Base-by-base conservation (phyloP, 75 land plant genomes). In the Picea sitchensis region DNA sequence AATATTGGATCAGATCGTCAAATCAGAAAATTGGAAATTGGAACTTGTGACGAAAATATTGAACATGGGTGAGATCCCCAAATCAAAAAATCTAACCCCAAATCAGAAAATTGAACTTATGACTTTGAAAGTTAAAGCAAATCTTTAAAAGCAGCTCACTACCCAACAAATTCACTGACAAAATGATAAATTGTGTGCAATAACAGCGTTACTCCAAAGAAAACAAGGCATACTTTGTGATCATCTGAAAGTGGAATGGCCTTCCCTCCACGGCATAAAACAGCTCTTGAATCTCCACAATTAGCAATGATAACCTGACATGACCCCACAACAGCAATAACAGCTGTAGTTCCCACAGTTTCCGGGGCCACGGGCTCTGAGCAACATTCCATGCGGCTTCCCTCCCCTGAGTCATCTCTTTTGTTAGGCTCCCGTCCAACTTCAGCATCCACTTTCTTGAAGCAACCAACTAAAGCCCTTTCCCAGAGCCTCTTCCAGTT, bases 251-350 rank as follows among this genome's bases (percentile, higher is more conserved):
- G 88, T 21, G 99, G 88, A 59, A 95, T 78, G 14, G 93, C 83
- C 79, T 82, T 82, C 78, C 96, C 96, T 14, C 95, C 98, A 74
- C 99, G 95, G 54, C 85, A 95, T 11, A 96, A 84, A 14, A 96
- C 95, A 31, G 99, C 99, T 80, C 99, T 85, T 57, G 99, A 96
- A 79, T 96, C 99, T 23, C 99, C 99, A 87, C 99, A 96, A 61
- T 94, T 96, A 26, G 92, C 93, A 67, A 96, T 87, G 64, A 96
- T 86, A 32, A 96, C 87, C 60, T 94, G 98, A 44, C 93, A 89
- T 12, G 95, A 80, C 74, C 95, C 92, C 64, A 96, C 82, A 75
- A 96, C 69, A 61, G 95, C 89, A 82, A 96, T 90, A 36, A 92
- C 88, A 75, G 99, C 95, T 77, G 99, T 96, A 15, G 87, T 92